phyloP scores from a whole-genome alignment of 345 rosid genomes.

The Aquilaria yunnanensis region DNA sequence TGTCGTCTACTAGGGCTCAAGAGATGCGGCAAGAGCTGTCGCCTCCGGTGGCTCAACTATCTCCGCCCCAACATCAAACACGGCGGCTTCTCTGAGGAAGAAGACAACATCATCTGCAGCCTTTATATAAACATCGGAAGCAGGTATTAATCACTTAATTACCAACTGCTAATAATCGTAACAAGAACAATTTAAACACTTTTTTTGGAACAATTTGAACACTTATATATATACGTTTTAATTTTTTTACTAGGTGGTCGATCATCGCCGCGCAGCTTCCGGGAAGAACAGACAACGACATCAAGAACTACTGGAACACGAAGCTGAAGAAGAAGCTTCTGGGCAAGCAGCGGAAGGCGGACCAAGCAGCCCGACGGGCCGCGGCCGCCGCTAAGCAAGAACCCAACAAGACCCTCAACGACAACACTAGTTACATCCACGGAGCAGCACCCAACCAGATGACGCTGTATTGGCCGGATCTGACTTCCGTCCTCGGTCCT shows the following conservation, averaged over 20 bases:
- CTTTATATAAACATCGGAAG: conserved; percentile 50
- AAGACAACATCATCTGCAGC: conserved; percentile 48
- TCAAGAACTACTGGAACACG: conserved; percentile 85
- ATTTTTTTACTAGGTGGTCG: conserved; percentile 49
- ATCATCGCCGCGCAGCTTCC: conserved; percentile 80
- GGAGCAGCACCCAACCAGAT: conserved; percentile 8
- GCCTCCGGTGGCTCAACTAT: conserved; percentile 53
- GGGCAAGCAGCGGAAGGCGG: conserved; percentile 56
- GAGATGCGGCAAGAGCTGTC: conserved; percentile 59
- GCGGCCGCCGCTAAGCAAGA: conserved; percentile 33
- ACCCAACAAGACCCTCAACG: conserved; percentile 32
- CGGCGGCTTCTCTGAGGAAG: conserved; percentile 58
- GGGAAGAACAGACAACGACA: conserved; percentile 78
- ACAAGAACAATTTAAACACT: not conserved
- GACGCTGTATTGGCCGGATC: conserved; percentile 25
- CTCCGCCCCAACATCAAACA: conserved; percentile 54
- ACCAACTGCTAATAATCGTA: not conserved
- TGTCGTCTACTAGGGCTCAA: conserved; percentile 30
- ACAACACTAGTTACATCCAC: conserved; percentile 13
- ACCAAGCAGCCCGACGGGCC: conserved; percentile 27
- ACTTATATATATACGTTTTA: no score
- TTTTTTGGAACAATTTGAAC: not conserved
- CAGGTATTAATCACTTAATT: conserved; percentile 26
- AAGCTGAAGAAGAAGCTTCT: conserved; percentile 70
- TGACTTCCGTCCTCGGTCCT: conserved; percentile 10